Evolutionary conservation across 2,329 filamentous ascomycete species (phyloP).

Genomic region (Pezicula radicicola): DNA sequence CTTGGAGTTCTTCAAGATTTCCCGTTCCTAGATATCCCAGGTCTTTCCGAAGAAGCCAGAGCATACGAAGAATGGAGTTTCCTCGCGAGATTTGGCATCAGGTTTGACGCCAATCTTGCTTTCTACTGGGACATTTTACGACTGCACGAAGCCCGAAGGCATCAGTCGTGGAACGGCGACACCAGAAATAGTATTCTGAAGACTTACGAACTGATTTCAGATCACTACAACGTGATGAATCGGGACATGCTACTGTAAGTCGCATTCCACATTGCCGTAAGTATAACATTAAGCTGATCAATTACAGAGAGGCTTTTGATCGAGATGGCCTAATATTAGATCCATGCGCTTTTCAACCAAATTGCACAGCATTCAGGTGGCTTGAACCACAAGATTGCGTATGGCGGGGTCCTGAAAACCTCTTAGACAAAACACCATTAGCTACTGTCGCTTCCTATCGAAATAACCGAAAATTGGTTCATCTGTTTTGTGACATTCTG

Average conservation of each 20-base stretch:
- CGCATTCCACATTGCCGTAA: too few relatives aligned
- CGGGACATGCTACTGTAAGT: too few relatives aligned
- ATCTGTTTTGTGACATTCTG: slow-evolving; percentile 9
- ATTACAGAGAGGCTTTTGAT: slow-evolving; percentile 5
- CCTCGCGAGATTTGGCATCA: slow-evolving; percentile 10
- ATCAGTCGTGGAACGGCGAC: slow-evolving; percentile 2
- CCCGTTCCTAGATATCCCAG: slow-evolving; percentile 8
- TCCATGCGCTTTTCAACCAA: slow-evolving; percentile 6
- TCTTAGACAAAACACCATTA: slow-evolving; percentile 11
- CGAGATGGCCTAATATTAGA: slow-evolving; percentile 7
- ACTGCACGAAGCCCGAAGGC: slow-evolving; percentile 4
- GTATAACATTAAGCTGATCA: too few relatives aligned
- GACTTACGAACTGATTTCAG: slow-evolving; percentile 13
- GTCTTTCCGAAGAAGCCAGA: not conserved
- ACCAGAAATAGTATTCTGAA: slow-evolving; percentile 8
- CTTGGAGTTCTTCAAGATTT: slow-evolving; percentile 9
- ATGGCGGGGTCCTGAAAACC: slow-evolving; percentile 12
- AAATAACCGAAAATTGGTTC: slow-evolving; percentile 5
- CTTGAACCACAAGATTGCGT: slow-evolving; percentile 8
- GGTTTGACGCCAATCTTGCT: slow-evolving; percentile 8
- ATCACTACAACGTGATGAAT: not conserved
- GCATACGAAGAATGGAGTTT: slow-evolving; percentile 13
- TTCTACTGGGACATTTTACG: slow-evolving; percentile 11
- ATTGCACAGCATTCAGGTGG: slow-evolving; percentile 7
- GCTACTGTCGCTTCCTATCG: slow-evolving; percentile 9